These are phyloP conservation scores for Yamadazyma taylorii DNA, from an alignment of 1,139 yeast species.

Conservation along the genomic window DNA sequence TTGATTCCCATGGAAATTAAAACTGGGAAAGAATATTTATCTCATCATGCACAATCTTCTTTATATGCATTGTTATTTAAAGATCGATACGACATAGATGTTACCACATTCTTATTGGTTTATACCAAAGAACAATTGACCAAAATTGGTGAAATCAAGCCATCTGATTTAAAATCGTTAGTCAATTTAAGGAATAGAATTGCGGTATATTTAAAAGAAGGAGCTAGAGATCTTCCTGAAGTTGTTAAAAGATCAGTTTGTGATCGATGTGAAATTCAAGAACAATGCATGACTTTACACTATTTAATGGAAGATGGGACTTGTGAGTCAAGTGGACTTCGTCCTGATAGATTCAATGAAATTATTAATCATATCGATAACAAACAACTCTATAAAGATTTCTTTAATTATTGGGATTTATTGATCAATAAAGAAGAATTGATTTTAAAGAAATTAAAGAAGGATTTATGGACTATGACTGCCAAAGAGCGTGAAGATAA, in stretches of 20 bases:
- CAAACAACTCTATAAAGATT: slow-evolving; percentile 42
- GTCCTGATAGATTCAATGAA: slow-evolving; percentile 41
- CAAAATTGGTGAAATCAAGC: slow-evolving; percentile 54
- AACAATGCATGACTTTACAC: slow-evolving; percentile 70
- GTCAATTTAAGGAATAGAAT: slow-evolving; percentile 70
- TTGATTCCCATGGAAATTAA: slow-evolving; percentile 86
- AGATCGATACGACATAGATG: slow-evolving; percentile 73
- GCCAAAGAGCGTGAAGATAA: slow-evolving; percentile 59
- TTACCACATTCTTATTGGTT: slow-evolving; percentile 65
- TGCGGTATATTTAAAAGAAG: slow-evolving; percentile 57
- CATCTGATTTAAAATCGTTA: slow-evolving; percentile 58
- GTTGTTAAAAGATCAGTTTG: slow-evolving; percentile 59
- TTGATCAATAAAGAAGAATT: slow-evolving; percentile 76
- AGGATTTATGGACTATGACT: slow-evolving; percentile 69
- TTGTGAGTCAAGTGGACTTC: slow-evolving; percentile 49
- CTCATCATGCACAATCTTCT: slow-evolving; percentile 86
- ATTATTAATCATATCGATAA: slow-evolving; percentile 52
- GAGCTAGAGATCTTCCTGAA: slow-evolving; percentile 56
- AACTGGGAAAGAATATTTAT: slow-evolving; percentile 67
- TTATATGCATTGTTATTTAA: slow-evolving; percentile 78
- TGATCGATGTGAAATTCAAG: slow-evolving; percentile 61
- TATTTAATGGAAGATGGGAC: slow-evolving; percentile 59
- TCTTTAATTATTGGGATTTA: slow-evolving; percentile 71
- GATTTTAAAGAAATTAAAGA: slow-evolving; percentile 49
- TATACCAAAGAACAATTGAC: slow-evolving; percentile 67